Base-by-base conservation (phyloP, 192 early-diverging fungal species). In the Coemansia interrupta region DNA sequence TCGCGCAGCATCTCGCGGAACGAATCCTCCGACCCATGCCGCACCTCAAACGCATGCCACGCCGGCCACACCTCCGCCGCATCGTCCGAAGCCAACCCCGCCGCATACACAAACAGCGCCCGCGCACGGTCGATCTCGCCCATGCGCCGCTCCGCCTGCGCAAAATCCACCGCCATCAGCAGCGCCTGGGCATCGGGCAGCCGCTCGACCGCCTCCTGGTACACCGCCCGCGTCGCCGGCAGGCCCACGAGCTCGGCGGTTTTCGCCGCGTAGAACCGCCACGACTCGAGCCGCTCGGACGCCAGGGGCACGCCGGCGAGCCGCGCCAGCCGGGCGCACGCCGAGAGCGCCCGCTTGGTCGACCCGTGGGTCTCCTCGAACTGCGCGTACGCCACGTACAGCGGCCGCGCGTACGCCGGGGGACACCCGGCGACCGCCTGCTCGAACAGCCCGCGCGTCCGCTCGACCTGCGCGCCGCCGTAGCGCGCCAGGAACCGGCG, bases 41-140 rank as follows among this genome's bases (percentile, higher is more conserved):
- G 85, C 13, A 96, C 93, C 83, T 99, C 97, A 70, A 97, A 99
- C 53, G 92, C 90, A 58, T 94, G 91, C 97, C 97, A 99, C 26
- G 64, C 68, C 53, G 88, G 78, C 96, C 96, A 97, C 58, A 90
- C 91, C 23, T 86, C 82, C 45, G 89, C 79, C 42, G 96, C 93
- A 64, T 96, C 93, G 46, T 83, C 32, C 5, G 32, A 5, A 7
- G 32, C 87, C 64, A 97, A 85, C 72, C 94, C 94, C 20, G 87
- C 83, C 11, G 87, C 88, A 69, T 96, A 95, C 15, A 80, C 87
- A 64, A 85, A 91, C 56, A 99, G 81, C 11, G 87, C 94, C 13
- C 97, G 76, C 4, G 97, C 93, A 28, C 97, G 87, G 63, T 97
- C 95, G 47, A 99, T 84, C 72, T 99, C 97, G 23, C 93, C 94